Evolutionary conservation across 352 stramenopile species (phyloP).

Genomic region (Phytophthora sp.): DNA sequence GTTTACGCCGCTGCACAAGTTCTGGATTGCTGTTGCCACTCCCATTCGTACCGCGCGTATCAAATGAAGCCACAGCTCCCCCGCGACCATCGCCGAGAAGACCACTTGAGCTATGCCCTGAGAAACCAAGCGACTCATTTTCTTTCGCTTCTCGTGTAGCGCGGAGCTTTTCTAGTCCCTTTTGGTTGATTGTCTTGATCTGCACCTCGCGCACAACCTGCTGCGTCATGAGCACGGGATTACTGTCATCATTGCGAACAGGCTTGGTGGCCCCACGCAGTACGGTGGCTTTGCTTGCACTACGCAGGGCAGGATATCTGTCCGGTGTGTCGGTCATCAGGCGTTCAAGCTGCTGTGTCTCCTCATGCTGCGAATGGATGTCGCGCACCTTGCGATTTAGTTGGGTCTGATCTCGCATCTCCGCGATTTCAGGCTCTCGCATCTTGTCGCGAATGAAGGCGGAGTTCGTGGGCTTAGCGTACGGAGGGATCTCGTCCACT

Average conservation of each 20-base stretch:
- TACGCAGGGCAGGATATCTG: constrained; percentile 68
- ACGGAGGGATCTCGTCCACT: constrained; percentile 69
- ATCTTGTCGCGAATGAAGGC: constrained; percentile 88
- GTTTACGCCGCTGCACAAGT: constrained; percentile 57
- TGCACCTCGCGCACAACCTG: constrained; percentile 90
- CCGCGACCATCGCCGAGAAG: constrained; percentile 24
- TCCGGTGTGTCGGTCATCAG: constrained; percentile 61
- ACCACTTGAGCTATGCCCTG: constrained; percentile 11
- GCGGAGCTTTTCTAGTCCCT: constrained; percentile 85
- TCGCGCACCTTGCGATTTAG: constrained; percentile 64
- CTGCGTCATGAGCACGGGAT: constrained; percentile 61
- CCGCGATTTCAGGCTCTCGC: constrained; percentile 70
- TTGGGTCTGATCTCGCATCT: constrained; percentile 74
- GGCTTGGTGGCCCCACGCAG: constrained; percentile 66
- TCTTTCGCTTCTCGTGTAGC: constrained; percentile 75
- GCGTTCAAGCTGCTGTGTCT: constrained; percentile 81
- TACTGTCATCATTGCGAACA: constrained; percentile 70
- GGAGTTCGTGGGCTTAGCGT: constrained; percentile 84
- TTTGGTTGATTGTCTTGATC: constrained; percentile 90
- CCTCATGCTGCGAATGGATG: constrained; percentile 79
- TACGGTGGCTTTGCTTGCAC: constrained; percentile 64
- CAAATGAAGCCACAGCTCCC: constrained; percentile 33
- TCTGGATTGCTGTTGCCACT: constrained; percentile 34
- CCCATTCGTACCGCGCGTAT: constrained; percentile 30
- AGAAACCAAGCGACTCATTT: constrained; percentile 37